Base-by-base conservation (phyloP, 2,329 filamentous ascomycete genomes). In the Colletotrichum echinochloae region DNA sequence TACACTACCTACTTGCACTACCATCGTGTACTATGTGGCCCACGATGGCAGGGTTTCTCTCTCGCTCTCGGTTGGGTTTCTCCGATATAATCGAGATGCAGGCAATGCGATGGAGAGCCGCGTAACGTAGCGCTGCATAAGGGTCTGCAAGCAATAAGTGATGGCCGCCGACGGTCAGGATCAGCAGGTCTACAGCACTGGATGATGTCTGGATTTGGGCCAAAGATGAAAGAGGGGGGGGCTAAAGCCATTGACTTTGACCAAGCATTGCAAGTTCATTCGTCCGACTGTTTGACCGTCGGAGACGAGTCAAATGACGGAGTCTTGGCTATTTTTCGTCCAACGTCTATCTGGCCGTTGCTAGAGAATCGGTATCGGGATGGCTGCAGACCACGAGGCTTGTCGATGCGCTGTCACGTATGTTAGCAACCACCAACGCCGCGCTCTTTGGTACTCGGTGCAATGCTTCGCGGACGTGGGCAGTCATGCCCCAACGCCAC, bases 161-260 rank as follows among this genome's bases (percentile, higher is more conserved):
- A 44, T 44, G 28, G 41, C 14, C 20, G 41, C n/a, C 41, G 12
- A 62, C 6, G 16, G 33, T 16, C 26, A 62, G 26, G 48, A 52
- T 41, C n/a, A 14, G n/a, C 48, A 52, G 2, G 12, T 16, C 23
- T 26, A n/a, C 46, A 26, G 35, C 20, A 33, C 30, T 49, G 12
- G 20, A 37, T n/a, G 33, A 61, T 51, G 30, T 33, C 23, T 61
- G 44, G 44, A n/a, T 61, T 39, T 20, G 20, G 9, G 9, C 59
- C n/a, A 37, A 7, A 35, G 3, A 12, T 7, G 20, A 12, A 33
- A 28, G 28, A 16, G 26, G 37, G 18, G 30, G 37, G 28, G 30
- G 33, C 23, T 30, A 59, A 65, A 28, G 30, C 52, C 52, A 48
- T 59, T 65, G 52, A 59, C 41, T 65, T 59, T 49, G 18, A 14